These are phyloP conservation scores for carrot (Daucus carota) DNA, from an alignment of 129 eudicot species.

Conservation along the genomic window DNA sequence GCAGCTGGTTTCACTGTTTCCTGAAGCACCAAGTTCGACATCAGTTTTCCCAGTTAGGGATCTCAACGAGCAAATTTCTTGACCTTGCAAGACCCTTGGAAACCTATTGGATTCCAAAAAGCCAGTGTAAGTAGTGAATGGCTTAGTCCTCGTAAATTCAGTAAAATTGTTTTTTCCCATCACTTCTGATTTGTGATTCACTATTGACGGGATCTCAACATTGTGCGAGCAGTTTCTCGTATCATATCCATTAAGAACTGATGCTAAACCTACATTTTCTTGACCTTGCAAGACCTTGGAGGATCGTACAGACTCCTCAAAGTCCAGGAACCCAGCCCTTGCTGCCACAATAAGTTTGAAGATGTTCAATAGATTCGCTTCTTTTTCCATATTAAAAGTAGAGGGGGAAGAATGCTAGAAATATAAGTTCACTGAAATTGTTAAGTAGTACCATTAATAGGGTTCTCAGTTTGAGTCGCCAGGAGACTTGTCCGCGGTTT, in stretches of 20 bases:
- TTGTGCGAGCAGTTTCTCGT: conserved; percentile 40
- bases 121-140: conserved; percentile 45
- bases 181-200: conserved; percentile 26
- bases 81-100: conserved; percentile 99
- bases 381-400: background rate
- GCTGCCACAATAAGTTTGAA: conserved; percentile 29
- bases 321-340: conserved; percentile 67
- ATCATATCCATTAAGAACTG: conserved; percentile 58
- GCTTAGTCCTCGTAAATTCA: conserved; percentile 44
- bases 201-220: conserved; percentile 40
- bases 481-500: conserved; percentile 56
- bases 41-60: conserved; percentile 46
- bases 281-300: conserved; percentile 99
- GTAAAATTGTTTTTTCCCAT: conserved; percentile 32
- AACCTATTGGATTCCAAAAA: conserved; percentile 65
- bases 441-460: conserved; percentile 30
- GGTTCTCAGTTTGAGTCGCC: conserved; percentile 42
- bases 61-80: conserved; percentile 84
- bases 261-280: conserved; percentile 71
- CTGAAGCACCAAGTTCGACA: conserved; percentile 28
- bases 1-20: conserved; percentile 36
- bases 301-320: conserved; percentile 84
- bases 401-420: conserved; percentile 1
- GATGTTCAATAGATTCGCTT: background rate
- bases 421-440: background rate